These are phyloP conservation scores for Hericium rajendrae DNA, from an alignment of 768 basidiomycete species.

Conservation along the genomic window DNA sequence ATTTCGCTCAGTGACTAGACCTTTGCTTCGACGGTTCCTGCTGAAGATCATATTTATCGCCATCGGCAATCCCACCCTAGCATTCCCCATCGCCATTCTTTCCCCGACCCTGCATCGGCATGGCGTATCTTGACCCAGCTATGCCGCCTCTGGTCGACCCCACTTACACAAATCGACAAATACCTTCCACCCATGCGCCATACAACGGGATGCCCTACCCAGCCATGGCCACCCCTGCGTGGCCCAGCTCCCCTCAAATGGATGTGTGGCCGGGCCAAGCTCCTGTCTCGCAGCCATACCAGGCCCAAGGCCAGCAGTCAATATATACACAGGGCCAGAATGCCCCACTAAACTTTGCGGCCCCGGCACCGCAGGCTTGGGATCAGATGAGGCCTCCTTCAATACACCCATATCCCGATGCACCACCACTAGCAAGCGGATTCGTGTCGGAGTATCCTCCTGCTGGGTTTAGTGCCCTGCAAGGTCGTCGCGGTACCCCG, in stretches of 20 bases:
- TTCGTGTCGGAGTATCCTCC: background rate
- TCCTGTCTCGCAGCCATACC: background rate
- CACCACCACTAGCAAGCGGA: background rate
- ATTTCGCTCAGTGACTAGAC: background rate
- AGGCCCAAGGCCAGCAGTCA: background rate
- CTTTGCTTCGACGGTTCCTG: too few species aligned
- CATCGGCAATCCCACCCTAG: background rate
- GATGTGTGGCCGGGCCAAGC: background rate
- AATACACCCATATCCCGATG: background rate
- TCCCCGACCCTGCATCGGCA: background rate
- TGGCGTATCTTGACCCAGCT: background rate
- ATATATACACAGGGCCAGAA: background rate
- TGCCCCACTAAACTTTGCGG: background rate
- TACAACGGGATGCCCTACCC: background rate
- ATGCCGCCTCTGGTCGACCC: background rate
- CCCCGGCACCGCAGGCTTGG: background rate
- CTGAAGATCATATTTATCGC: background rate
- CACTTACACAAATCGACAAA: background rate
- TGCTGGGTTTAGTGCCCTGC: background rate
- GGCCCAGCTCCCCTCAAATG: background rate
- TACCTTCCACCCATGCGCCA: background rate
- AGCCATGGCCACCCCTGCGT: background rate
- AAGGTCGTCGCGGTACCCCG: background rate
- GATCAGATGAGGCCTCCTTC: background rate
- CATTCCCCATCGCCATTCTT: background rate